Evolutionary conservation across 192 early-diverging fungal species (phyloP).

Genomic region (Coemansia sp.): DNA sequence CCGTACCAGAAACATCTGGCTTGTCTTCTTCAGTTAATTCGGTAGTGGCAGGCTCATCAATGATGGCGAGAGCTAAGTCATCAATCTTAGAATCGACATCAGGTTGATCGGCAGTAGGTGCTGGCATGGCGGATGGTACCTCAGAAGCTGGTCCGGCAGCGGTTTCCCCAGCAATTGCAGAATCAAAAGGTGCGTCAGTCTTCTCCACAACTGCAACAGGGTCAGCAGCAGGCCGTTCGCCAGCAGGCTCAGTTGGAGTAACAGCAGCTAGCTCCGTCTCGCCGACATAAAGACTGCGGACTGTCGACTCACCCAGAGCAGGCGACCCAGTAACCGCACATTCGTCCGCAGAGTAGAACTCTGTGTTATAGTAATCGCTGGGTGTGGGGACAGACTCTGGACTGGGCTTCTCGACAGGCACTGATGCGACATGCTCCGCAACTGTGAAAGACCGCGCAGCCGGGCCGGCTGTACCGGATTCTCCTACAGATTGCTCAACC

Average conservation of each 20-base stretch:
- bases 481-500: background rate
- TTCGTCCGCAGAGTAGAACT: background rate
- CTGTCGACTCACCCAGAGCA: background rate
- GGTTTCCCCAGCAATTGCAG: background rate
- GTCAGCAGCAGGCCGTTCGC: constrained; percentile 1
- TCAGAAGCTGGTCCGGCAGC: constrained; percentile 1
- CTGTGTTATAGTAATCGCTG: background rate
- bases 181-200: background rate
- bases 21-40: too few species aligned
- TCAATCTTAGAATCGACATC: too few species aligned
- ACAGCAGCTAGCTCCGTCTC: background rate
- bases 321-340: background rate
- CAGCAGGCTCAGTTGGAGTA: background rate
- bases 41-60: too few species aligned
- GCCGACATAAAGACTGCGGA: background rate
- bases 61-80: too few species aligned
- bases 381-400: background rate
- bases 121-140: background rate
- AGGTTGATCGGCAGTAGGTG: too few species aligned
- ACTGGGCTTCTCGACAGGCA: background rate
- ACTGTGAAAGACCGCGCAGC: constrained; percentile 1
- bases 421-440: background rate
- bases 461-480: constrained; percentile 10
- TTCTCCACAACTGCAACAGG: background rate
- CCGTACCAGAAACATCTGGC: too few species aligned